Base-by-base conservation (phyloP, 495 filamentous ascomycete genomes). In the Podospora bellae-mahoneyi region DNA sequence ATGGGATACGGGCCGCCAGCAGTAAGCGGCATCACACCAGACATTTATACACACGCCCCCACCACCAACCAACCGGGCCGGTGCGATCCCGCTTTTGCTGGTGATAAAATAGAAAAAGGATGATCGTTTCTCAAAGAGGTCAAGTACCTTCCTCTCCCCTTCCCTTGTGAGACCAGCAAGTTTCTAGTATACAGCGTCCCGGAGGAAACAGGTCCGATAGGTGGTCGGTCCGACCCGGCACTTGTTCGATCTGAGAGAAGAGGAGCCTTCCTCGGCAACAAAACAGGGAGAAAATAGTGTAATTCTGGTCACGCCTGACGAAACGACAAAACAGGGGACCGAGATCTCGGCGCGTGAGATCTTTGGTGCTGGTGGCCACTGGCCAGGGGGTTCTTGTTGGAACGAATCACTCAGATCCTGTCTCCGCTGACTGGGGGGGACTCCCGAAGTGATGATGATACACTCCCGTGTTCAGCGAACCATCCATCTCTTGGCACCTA, bases 211-310 rank as follows among this genome's bases (percentile, higher is more conserved):
- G 23, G 55, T 58, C 55, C 55, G 55, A 58, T 18, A 56, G 4
- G n/a, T 23, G 0, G 1, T 23, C 23, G 23, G 23, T 23, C 23
- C 23, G 23, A 2, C 3, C 55, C 55, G 55, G 55, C 55, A 58
- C 55, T 58, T 58, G 55, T 15, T 15, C 23, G n/a, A 58, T 26
- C 55, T 48, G 9, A 10, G 2, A 48, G 39, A 48, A 20, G 55
- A 19, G 55, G n/a, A 58, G 55, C n/a, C n/a, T 26, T 9, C 5
- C n/a, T 58, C 3, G 18, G 20, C 55, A 9, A 9, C 23, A 23
- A n/a, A 58, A 58, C 55, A 58, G 23, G 55, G 55, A 58, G 55
- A 20, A 58, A 58, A 58, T 19, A 58, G 55, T 58, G 55, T 58
- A 58, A 20, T 9, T 58, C 55, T 58, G 19, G 23, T 58, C 55